Base-by-base conservation (phyloP, 192 early-diverging fungal species). In the Podila epicladia region DNA sequence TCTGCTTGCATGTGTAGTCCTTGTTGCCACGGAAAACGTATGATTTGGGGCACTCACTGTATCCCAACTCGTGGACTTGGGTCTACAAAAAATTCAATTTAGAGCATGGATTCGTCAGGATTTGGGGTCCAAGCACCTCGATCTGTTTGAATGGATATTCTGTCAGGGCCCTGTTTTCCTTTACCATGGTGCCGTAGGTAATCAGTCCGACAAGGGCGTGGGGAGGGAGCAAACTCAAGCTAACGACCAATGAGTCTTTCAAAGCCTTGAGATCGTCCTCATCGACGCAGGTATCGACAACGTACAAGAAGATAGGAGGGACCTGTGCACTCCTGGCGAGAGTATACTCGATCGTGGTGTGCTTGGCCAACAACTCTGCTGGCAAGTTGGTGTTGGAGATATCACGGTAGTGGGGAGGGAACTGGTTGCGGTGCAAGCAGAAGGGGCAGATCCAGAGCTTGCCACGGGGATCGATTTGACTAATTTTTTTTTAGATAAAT, bases 381-480 rank as follows among this genome's bases (percentile, higher is more conserved):
- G 98, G 98, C 58, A 99, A 89, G 69, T 97, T 96, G 68, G 90
- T 92, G 35, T 89, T 91, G 53, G 94, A 94, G 75, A 99, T 97
- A 83, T 99, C 97, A 75, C 93, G 92, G 82, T 99, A 99, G 71
- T 99, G 97, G 73, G 96, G 94, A 29, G 98, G 97, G 75, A 99
- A 94, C 75, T 95, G 94, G 85, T 98, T 99, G 51, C 98, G 92
- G 77, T 95, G 94, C 79, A 98, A 84, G 75, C 98, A 98, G 84
- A 99, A 97, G n/a, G 98, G 95, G 74, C 98, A 99, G 68, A 97
- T 97, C 98, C 98, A 99, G 33, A 98, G 87, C 84, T 96, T 96
- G 13, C 91, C 94, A 41, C 95, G 95, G 24, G 97, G 92, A 84
- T 99, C 98, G 72, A 98, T 95, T 87, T 98, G 97, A 82, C 95